Evolutionary conservation across 2,329 filamentous ascomycete species (phyloP).

Genomic region (Cercospora sp.): DNA sequence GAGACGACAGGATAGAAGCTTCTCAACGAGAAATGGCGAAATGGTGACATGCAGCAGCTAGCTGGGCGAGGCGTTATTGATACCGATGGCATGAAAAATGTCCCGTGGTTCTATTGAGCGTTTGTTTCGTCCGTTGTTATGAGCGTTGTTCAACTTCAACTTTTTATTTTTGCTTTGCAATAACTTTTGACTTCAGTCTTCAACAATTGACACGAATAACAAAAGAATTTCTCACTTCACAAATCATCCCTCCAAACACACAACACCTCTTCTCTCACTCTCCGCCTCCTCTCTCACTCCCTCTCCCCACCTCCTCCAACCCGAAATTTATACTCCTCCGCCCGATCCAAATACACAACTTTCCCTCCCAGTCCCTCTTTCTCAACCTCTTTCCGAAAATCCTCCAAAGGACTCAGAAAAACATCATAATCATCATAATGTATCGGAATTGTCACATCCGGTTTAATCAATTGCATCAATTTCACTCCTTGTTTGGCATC

Average conservation of each 20-base stretch:
- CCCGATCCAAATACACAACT: constrained; percentile 62
- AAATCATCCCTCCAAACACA: no score
- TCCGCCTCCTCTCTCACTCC: neutral
- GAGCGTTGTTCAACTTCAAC: neutral
- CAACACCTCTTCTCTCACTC: neutral
- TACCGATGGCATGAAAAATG: neutral
- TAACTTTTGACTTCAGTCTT: neutral
- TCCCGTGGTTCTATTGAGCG: neutral
- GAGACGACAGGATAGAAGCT: constrained; percentile 13
- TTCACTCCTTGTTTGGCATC: constrained; percentile 63
- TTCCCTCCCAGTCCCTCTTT: constrained; percentile 53
- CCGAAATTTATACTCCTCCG: constrained; percentile 58
- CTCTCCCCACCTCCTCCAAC: constrained; percentile 36
- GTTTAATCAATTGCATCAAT: constrained; percentile 60
- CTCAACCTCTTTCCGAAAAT: constrained; percentile 60
- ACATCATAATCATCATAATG: constrained; percentile 67
- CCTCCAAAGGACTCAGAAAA: constrained; percentile 58
- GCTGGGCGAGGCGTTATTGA: neutral
- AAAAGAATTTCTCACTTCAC: neutral
- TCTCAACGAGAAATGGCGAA: neutral
- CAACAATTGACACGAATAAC: neutral
- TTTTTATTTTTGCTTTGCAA: neutral
- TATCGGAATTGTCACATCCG: constrained; percentile 63
- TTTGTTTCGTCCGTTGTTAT: neutral
- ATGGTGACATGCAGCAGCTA: neutral